Evolutionary conservation across 768 basidiomycete genomes (phyloP).

Genomic region (Mrakia hoshinonis): DNA sequence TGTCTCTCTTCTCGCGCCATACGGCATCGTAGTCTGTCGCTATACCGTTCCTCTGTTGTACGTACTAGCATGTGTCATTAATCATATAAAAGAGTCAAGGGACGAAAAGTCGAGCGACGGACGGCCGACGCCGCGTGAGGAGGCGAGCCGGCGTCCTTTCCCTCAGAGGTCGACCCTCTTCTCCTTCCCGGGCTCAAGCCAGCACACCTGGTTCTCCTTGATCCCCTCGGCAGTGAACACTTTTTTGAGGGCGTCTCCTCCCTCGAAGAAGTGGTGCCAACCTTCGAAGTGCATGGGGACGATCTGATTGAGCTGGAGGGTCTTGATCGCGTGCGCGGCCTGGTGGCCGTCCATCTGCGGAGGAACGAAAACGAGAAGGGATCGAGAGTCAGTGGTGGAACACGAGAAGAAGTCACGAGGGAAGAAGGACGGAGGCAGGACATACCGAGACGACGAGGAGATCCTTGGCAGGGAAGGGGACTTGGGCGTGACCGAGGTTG

Average conservation of each 20-base stretch:
- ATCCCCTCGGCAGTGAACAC: not conserved
- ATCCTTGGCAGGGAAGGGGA: not conserved
- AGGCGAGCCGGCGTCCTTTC: too few species aligned
- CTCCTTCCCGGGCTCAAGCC: not conserved
- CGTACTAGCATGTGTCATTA: too few species aligned
- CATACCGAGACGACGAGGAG: not conserved
- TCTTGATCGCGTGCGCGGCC: not conserved
- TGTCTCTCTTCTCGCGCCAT: too few species aligned
- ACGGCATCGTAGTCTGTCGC: too few species aligned
- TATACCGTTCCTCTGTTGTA: too few species aligned
- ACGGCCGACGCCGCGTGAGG: too few species aligned
- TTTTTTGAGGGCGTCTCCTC: not conserved
- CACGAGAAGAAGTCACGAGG: not conserved
- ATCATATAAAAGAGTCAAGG: too few species aligned
- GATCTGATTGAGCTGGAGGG: not conserved
- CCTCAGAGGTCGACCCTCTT: too few species aligned
- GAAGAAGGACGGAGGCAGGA: not conserved
- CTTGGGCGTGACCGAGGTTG: not conserved
- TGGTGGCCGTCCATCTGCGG: not conserved
- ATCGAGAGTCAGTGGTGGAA: too few species aligned
- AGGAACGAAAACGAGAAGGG: too few species aligned
- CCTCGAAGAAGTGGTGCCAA: not conserved
- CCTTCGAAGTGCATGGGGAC: not conserved
- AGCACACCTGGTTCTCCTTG: not conserved
- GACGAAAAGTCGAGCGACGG: too few species aligned